Evolutionary conservation across 495 filamentous ascomycete species (phyloP).

Genomic region (Symbiotaphrina buchneri): DNA sequence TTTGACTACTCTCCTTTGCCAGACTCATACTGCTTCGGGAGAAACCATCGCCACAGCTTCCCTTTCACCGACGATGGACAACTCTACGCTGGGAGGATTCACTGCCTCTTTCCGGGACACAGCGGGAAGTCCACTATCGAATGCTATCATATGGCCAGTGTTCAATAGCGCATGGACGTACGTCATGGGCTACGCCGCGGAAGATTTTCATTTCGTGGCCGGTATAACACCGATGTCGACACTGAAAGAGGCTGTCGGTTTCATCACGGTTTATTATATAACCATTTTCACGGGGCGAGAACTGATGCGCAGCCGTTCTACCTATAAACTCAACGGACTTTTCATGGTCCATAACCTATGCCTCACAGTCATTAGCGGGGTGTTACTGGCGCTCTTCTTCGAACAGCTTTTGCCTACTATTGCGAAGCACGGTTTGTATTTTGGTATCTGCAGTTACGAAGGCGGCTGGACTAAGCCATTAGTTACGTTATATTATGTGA

Average conservation of each 20-base stretch:
- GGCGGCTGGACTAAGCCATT: conserved; percentile 65
- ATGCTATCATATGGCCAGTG: conserved; percentile 96
- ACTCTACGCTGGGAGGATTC: too few species aligned
- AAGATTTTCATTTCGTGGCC: conserved; percentile 46
- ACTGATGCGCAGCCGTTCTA: conserved; percentile 42
- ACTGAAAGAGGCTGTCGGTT: conserved; percentile 34
- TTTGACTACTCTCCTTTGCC: too few species aligned
- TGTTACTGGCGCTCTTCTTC: conserved; percentile 44
- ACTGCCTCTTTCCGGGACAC: too few species aligned
- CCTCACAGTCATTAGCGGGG: conserved; percentile 45
- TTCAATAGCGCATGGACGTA: conserved; percentile 66
- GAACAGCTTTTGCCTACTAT: conserved; percentile 53
- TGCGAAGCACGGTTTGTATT: conserved; percentile 43
- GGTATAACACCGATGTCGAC: conserved; percentile 50
- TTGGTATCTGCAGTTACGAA: conserved; percentile 40
- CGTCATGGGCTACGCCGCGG: conserved; percentile 46
- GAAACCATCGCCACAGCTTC: too few species aligned
- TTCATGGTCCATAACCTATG: conserved; percentile 72
- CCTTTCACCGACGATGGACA: too few species aligned
- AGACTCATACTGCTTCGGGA: too few species aligned
- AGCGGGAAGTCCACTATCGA: too few species aligned
- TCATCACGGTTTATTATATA: conserved; percentile 48
- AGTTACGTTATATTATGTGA: conserved; percentile 60
- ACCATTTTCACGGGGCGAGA: conserved; percentile 57
- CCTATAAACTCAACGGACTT: conserved; percentile 41